Evolutionary conservation across 495 filamentous ascomycete species (phyloP), one percentile per base, ranked within the genome.

Genomic region (Cercophora newfieldiana): DNA sequence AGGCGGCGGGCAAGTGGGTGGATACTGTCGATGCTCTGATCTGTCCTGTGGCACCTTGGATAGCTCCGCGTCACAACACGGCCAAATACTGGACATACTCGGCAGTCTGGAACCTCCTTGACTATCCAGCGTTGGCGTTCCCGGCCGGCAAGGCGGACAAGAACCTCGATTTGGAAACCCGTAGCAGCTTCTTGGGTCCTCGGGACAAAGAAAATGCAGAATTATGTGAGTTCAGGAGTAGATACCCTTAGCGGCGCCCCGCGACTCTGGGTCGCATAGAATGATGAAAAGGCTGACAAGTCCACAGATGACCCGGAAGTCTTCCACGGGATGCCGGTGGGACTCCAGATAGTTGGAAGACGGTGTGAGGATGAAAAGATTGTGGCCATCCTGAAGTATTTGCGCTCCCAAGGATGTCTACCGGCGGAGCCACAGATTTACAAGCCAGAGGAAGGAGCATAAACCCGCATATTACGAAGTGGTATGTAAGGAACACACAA

Each of bases 61-160:
- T 82, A 0, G 89, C 90, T 0, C 82, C 87, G 5, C 82, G 81
- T 59, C 81, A 88, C 55, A 84, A 85, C 33, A 85, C 85, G 16
- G 79, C 84, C 0, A 82, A 83, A 18, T 91, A 90, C 71, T 91
- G 89, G 90, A 82, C 83, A 16, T 94, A 92, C 60, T 91, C 88
- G 0, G 78, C 81, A 2, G 85, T 90, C 65, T 94, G 90, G 89
- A 93, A 94, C 68, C 69, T 91, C 37, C 75, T 92, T 0, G 89
- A 92, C 70, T 88, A 88, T 57, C 65, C 65, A 0, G 69, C 64
- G 0, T 19, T 66, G 31, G 50, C 60, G 21, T 63, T 67, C 37
- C 65, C 67, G 12, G 53, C 44, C 4, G 58, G 54, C 3, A 69
- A 10, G 53, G 57, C 33, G 47, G 54, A 50, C 8, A 60, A 65